Evolutionary conservation across 192 early-diverging fungal genomes (phyloP), one percentile per base, ranked within the genome.

Genomic region (Geosiphon pyriformis): DNA sequence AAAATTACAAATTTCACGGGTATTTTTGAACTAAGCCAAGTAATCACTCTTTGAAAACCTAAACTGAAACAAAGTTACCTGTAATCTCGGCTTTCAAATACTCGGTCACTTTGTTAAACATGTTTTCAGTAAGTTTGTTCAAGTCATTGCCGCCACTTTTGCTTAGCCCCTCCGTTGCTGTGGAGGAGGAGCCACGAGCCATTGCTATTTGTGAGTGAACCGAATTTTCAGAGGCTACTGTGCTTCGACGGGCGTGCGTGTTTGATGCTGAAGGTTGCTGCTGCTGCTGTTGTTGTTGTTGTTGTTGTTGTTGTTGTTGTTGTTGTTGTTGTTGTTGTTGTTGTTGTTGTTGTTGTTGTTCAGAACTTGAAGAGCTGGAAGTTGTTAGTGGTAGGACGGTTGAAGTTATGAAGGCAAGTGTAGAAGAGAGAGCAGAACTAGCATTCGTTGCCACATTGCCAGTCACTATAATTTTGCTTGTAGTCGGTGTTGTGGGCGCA

Each of bases 81-180:
- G 74, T 47, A 59, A 77, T 70, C 47, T 77, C 76, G 51, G 57
- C 68, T 51, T 65, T 74, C 54, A 77, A 59, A 51, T 77, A 77
- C 22, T 77, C 72, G 8, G 72, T 62, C 20, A 77, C 60, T 47
- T 74, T 77, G 4, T 53, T 50, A 58, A 77, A 77, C 76, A 77
- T 77, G 15, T 77, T 70, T 35, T 72, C 70, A n/a, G 72, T 77
- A 1, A 73, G 54, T 61, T 70, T 71, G n/a, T 70, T 61, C 7
- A 77, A 70, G 67, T 77, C 70, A 51, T 72, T 67, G 10, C 26
- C 17, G 42, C 23, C 26, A 29, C 53, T 67, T 37, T 53, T 54
- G 25, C 37, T 37, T 18, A 3, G 7, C 12, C 30, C n/a, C 1
- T 64, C 61, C 23, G 18, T 33, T 20, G 20, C 1, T 23, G 30